Conservation (phyloP, 192 early-diverging fungal genomes). For the Rhizophagus prolifer region DNA sequence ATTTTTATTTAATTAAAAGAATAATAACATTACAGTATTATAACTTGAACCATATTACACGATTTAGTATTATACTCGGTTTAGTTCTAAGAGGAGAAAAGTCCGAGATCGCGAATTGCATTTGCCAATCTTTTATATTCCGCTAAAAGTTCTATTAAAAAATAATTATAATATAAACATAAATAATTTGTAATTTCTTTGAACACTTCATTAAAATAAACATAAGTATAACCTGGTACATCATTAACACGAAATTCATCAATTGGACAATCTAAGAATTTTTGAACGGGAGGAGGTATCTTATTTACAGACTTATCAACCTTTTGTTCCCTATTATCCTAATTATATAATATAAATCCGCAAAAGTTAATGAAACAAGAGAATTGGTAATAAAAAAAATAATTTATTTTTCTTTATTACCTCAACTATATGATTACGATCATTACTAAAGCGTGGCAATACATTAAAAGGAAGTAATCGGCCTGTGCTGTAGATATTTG, state of each 20-base stretch:
- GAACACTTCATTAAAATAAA: background rate
- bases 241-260: constrained; percentile 25
- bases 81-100: constrained; percentile 17
- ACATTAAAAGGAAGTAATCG: constrained; percentile 25
- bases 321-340: background rate
- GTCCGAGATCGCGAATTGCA: constrained; percentile 13
- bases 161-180: background rate
- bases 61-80: too few species aligned
- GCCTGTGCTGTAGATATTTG: background rate
- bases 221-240: constrained; percentile 13
- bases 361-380: background rate
- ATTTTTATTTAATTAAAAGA: too few species aligned
- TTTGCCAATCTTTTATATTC: constrained; percentile 28
- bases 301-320: background rate
- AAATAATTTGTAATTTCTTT: background rate
- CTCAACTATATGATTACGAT: background rate
- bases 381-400: background rate
- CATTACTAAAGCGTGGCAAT: constrained; percentile 5
- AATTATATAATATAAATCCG: background rate
- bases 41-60: too few species aligned
- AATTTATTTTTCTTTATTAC: background rate
- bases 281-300: constrained; percentile 19
- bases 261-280: constrained; percentile 20
- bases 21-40: too few species aligned
- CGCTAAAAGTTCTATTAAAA: constrained; percentile 13